Evolutionary conservation across 352 stramenopile species (phyloP).

Genomic region (Phytophthora sojae): DNA sequence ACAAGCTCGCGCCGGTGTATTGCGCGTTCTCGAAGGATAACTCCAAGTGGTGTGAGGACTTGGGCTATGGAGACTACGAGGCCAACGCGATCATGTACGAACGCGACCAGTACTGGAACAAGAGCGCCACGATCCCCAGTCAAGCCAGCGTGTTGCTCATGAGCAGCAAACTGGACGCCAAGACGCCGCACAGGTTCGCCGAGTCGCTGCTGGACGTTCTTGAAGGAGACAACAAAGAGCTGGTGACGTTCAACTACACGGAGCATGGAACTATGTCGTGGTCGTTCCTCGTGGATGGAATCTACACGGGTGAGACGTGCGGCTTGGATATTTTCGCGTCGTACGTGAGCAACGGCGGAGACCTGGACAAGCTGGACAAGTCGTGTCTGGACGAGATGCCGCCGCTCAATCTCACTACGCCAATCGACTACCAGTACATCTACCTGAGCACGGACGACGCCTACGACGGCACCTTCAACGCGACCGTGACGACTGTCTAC

Average conservation of each 20-base stretch:
- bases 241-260: constrained; percentile 49
- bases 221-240: constrained; percentile 37
- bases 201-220: constrained; percentile 35
- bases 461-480: constrained; percentile 42
- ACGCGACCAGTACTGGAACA: constrained; percentile 59
- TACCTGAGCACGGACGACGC: constrained; percentile 42
- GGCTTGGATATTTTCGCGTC: constrained; percentile 43
- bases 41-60: constrained; percentile 26
- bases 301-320: constrained; percentile 34
- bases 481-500: neutral
- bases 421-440: neutral
- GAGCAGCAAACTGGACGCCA: constrained; percentile 48
- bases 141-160: constrained; percentile 48
- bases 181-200: constrained; percentile 57
- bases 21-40: constrained; percentile 57
- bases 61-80: constrained; percentile 16
- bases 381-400: neutral
- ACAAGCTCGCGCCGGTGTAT: constrained; percentile 37
- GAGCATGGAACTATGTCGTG: constrained; percentile 36
- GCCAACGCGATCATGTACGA: constrained; percentile 37
- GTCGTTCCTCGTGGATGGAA: constrained; percentile 28
- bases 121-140: constrained; percentile 39
- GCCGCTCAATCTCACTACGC: constrained; percentile 30
- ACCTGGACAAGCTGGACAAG: constrained; percentile 41
- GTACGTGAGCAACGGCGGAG: constrained; percentile 38